Evolutionary conservation across 1,284 basidiomycete species (phyloP), one percentile per base, ranked within the genome.

Genomic region (Porogramme epimiltina): DNA sequence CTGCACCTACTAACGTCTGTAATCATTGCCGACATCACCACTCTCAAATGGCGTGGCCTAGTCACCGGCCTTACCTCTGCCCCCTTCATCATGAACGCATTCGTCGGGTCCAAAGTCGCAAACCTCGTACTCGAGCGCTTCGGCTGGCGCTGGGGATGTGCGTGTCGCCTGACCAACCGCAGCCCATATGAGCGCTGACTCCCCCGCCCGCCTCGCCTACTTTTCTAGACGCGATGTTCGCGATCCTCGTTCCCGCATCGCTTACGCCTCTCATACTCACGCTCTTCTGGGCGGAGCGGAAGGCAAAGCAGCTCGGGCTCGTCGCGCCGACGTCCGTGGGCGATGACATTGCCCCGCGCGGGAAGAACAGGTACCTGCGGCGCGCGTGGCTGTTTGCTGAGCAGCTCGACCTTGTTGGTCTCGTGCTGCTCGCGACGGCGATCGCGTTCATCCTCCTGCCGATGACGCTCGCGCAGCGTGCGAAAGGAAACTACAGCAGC

Each of bases 21-120:
- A 51, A 79, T 89, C 62, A 85, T 89, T 51, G 90, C 90, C 18
- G 91, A 93, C 63, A 85, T 89, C 57, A 92, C 91, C 6, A 86
- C 84, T 2, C 79, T 92, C 10, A 78, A 84, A 65, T 93, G 88
- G 86, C 80, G 91, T 52, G 89, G 88, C 11, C 74, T 93, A 10
- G 80, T 88, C 16, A 78, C 84, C 3, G 78, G 78, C 9, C 67
- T 88, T 19, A 78, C 82, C 22, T 83, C 84, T 5, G 67, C 85
- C 28, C 89, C 89, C 4, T 89, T 87, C 71, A 72, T 89, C 56
- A 71, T 89, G 69, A 78, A 82, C 69, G 72, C 78, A 40, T 90
- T 85, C 67, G 76, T 93, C 56, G 82, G 86, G 3, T 80, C 87
- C 5, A 88, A 89, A 62, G 81, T 93, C 48, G 75, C 79, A 11